Conservation (phyloP, 129 eudicot genomes). For the Centaurea solstitialis region DNA sequence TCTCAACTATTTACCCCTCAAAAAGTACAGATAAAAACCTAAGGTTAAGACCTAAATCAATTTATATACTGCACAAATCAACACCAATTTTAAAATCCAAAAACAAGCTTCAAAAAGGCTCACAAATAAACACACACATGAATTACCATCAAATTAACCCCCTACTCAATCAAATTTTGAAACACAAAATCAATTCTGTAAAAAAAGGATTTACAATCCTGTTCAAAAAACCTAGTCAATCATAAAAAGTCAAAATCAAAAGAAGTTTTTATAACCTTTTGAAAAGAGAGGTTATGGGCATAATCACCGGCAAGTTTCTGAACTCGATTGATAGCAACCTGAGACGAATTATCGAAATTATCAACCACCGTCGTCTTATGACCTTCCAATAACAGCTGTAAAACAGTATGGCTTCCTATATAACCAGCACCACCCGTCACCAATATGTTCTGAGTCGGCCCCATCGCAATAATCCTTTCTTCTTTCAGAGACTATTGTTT, state of each 20-base stretch:
- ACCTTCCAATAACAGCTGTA: slow-evolving; percentile 71
- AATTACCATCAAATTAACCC: slow-evolving; percentile 2
- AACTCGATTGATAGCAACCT: slow-evolving; percentile 63
- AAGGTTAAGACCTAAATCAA: neutral
- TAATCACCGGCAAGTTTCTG: slow-evolving; percentile 62
- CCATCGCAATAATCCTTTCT: slow-evolving; percentile 7
- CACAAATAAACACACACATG: neutral
- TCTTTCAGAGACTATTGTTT: neutral
- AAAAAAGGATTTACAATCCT: slow-evolving; percentile 2
- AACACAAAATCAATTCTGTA: slow-evolving; percentile 2
- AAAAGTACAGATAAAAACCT: neutral
- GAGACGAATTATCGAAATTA: slow-evolving; percentile 78
- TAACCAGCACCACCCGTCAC: slow-evolving; percentile 97
- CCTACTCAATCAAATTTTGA: neutral
- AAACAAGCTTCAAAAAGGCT: slow-evolving; percentile 1
- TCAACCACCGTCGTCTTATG: slow-evolving; percentile 73
- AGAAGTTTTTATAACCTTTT: slow-evolving; percentile 54
- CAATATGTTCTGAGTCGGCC: slow-evolving; percentile 58
- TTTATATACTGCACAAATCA: slow-evolving; percentile 1
- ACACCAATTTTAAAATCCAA: neutral
- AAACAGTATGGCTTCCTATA: slow-evolving; percentile 86
- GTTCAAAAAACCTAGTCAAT: neutral
- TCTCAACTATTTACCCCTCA: neutral
- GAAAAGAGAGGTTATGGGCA: slow-evolving; percentile 64
- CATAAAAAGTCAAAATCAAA: neutral